phyloP scores from a whole-genome alignment of 2,329 filamentous ascomycete genomes.

The Plenodomus tracheiphilus region DNA sequence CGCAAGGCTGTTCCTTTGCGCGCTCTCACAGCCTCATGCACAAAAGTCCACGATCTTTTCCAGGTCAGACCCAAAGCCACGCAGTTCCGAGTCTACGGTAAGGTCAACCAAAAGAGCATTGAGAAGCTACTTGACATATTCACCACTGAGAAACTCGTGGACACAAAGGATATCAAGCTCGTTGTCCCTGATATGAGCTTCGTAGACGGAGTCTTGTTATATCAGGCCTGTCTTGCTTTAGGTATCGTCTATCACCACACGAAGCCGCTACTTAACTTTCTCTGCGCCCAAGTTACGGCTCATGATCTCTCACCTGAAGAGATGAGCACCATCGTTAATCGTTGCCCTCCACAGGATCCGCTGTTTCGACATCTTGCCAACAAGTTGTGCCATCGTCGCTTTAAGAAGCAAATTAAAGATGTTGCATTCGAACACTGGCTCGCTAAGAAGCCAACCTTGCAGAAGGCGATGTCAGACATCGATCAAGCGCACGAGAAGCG shows the following conservation, averaged over 20 bases:
- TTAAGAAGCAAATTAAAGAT: slow-evolving; percentile 6
- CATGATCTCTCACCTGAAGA: not conserved
- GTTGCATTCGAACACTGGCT: slow-evolving; percentile 3
- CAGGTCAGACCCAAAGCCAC: not conserved
- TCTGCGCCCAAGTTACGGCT: slow-evolving; percentile 1
- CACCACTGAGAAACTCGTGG: not conserved
- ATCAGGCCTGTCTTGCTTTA: slow-evolving; percentile 5
- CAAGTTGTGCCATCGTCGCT: slow-evolving; percentile 3
- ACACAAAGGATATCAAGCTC: not conserved
- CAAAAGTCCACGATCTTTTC: slow-evolving; percentile 2
- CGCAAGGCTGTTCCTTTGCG: not conserved
- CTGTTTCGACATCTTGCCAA: slow-evolving; percentile 6
- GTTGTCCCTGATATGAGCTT: not conserved
- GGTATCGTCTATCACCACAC: slow-evolving; percentile 5
- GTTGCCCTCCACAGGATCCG: slow-evolving; percentile 1
- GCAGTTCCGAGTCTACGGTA: slow-evolving; percentile 1
- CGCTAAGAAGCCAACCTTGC: not conserved
- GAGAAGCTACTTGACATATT: slow-evolving; percentile 1
- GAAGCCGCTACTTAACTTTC: slow-evolving; percentile 3
- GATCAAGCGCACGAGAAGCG: slow-evolving; percentile 2
- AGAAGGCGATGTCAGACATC: slow-evolving; percentile 5
- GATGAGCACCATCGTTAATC: slow-evolving; percentile 2
- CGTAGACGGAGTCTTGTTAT: not conserved
- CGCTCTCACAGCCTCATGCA: slow-evolving; percentile 1
- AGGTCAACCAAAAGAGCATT: not conserved